A percentile compares a stretch with the other conserved stretches of the same genome.
phyloP scores from a whole-genome alignment of 148 eudicot species.

The Cornus florida region DNA sequence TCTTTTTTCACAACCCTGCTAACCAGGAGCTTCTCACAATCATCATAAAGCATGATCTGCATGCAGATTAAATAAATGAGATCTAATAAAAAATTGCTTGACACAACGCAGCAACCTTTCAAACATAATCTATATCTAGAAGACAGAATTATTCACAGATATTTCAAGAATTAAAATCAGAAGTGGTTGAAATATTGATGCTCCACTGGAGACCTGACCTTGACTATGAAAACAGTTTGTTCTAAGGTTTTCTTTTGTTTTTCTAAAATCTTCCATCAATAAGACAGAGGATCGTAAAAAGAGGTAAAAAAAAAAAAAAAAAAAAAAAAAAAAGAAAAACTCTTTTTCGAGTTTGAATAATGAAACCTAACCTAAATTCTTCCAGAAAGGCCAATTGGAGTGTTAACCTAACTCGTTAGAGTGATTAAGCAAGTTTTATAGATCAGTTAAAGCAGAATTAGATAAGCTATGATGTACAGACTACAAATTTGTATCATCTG shows the following conservation, averaged over 20 bases:
- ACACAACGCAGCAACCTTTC: not conserved
- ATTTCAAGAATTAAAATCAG: too few relatives aligned
- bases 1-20: slow-evolving; percentile 56
- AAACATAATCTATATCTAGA: not conserved
- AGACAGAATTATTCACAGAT: not conserved
- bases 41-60: slow-evolving; percentile 75
- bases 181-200: not conserved
- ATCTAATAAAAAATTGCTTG: not conserved
- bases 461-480: not conserved
- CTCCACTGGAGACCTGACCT: not conserved
- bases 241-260: not conserved
- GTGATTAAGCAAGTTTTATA: not conserved
- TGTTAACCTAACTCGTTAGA: not conserved
- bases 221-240: too few relatives aligned
- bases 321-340: too few relatives aligned
- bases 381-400: not conserved
- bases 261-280: not conserved
- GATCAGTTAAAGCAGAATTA: not conserved
- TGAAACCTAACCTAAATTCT: not conserved
- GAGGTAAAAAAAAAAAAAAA: not conserved
- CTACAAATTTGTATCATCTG: not conserved
- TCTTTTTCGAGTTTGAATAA: not conserved
- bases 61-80: slow-evolving; percentile 2
- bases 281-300: too few relatives aligned
- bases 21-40: slow-evolving; percentile 52